These are phyloP conservation scores for Exophiala bonariae DNA, from an alignment of 2,329 filamentous ascomycete species.

Conservation along the genomic window DNA sequence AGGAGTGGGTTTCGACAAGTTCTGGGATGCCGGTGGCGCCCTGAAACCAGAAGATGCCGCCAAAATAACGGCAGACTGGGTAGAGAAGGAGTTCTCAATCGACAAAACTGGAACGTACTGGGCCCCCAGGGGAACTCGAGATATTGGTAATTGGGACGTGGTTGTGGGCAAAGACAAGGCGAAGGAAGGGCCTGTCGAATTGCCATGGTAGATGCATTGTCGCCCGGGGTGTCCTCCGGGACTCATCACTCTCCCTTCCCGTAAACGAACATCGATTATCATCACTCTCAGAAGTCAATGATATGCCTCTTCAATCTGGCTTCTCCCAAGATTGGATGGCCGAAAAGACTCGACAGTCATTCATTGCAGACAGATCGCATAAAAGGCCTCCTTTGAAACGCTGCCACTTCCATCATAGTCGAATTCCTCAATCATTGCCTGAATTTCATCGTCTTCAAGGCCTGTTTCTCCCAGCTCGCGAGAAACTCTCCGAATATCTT, in stretches of 20 bases:
- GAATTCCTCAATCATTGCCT: conserved; percentile 97
- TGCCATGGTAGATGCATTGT: conserved; percentile 58
- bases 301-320: no score
- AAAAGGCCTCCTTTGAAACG: conserved; percentile 64
- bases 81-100: conserved; percentile 60
- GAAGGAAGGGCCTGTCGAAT: conserved; percentile 61
- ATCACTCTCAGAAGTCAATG: no score
- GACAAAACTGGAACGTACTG: conserved; percentile 69
- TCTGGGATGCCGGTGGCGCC: conserved; percentile 55
- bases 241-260: no score
- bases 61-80: conserved; percentile 61
- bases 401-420: conserved; percentile 90
- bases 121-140: conserved; percentile 69
- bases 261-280: no score
- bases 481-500: conserved; percentile 83
- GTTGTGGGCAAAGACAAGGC: conserved; percentile 56
- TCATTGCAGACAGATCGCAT: conserved; percentile 64
- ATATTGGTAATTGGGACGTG: conserved; percentile 68
- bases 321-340: no score
- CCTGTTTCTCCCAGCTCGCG: conserved; percentile 84
- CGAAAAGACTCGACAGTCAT: neutral
- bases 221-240: no score
- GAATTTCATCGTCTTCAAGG: conserved; percentile 86
- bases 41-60: conserved; percentile 70
- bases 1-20: conserved; percentile 71